phyloP scores from a whole-genome alignment of 2,329 filamentous ascomycete species.

The Plenodomus biglobosus region DNA sequence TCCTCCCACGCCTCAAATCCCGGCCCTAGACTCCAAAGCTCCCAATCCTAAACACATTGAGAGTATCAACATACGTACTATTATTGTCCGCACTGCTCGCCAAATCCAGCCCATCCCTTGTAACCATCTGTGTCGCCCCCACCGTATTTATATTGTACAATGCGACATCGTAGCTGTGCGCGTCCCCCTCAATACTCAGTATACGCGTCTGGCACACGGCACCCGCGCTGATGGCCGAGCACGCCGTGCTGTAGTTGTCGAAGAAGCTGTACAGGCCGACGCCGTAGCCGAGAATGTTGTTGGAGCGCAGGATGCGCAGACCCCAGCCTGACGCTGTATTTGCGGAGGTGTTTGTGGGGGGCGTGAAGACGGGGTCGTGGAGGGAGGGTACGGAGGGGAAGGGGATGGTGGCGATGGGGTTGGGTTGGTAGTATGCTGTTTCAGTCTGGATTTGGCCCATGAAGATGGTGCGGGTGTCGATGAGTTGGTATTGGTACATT shows the following conservation, averaged over 20 bases:
- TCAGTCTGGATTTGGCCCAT: conserved; percentile 86
- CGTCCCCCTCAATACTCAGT: conserved; percentile 49
- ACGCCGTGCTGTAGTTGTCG: conserved; percentile 58
- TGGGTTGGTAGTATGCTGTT: conserved; percentile 82
- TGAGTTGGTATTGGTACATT: conserved; percentile 80
- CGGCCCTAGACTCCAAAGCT: conserved; percentile 8
- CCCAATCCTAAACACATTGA: conserved; percentile 35
- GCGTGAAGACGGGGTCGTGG: conserved; percentile 69
- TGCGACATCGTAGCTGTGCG: conserved; percentile 32
- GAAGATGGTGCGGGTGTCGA: conserved; percentile 75
- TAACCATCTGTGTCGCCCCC: conserved; percentile 50
- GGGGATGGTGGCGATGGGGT: conserved; percentile 70
- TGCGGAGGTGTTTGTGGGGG: conserved; percentile 51
- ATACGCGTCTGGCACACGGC: conserved; percentile 54
- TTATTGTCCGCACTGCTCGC: conserved; percentile 52
- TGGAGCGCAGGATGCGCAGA: conserved; percentile 60
- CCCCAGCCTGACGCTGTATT: conserved; percentile 60
- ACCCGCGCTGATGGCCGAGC: conserved; percentile 22
- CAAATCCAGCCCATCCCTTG: conserved; percentile 47
- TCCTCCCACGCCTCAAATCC: too few species aligned
- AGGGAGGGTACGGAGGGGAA: conserved; percentile 62
- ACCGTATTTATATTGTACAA: conserved; percentile 56
- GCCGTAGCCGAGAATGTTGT: conserved; percentile 61
- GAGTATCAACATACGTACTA: conserved; percentile 46
- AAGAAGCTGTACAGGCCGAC: conserved; percentile 71